Base-by-base conservation (phyloP, 2,329 filamentous ascomycete genomes). In the Arachnopeziza araneosa region DNA sequence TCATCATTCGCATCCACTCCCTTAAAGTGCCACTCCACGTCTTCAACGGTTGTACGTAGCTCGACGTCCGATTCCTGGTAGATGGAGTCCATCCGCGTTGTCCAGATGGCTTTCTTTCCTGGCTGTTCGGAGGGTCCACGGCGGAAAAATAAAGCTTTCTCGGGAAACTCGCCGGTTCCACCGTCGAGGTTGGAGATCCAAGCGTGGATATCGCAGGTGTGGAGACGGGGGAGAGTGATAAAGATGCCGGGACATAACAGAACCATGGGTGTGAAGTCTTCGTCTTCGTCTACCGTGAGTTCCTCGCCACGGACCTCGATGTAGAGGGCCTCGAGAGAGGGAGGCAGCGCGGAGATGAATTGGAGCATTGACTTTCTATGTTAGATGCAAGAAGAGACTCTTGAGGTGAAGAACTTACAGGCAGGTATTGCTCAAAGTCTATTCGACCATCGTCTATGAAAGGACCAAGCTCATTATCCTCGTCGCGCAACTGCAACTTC, bases 171-270 rank as follows among this genome's bases (percentile, higher is more conserved):
- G 8, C 50, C 50, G n/a, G 24, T 22, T 23, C 7, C 50, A 8
- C 7, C 50, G 3, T 8, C 50, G 5, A 10, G 9, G n/a, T 22
- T 22, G 4, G 50, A 52, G 14, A 52, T 44, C 62, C 60, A 64
- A 5, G 60, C 64, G 23, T 62, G 56, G 32, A 66, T 55, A 50
- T 66, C 64, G 30, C 53, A 63, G 1, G 58, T 61, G 24, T 61
- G 62, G 9, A 66, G 56, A 4, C 50, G 56, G 5, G 12, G 56
- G 1, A 61, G 54, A 3, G 48, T 52, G 6, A 14, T 53, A 22
- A 66, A 66, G n/a, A 64, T 63, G 1, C 36, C 21, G 8, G 26
- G 55, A 1, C 54, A 54, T 17, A 66, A 24, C 17, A 58, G 22
- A n/a, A n/a, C 53, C 7, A 64, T 51, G 1, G 52, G 36, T 21